A percentile compares a stretch with the other conserved stretches of the same genome.
phyloP scores from a whole-genome alignment of 225 moss, liverwort and hornwort species.

The Pleurozium schreberi region DNA sequence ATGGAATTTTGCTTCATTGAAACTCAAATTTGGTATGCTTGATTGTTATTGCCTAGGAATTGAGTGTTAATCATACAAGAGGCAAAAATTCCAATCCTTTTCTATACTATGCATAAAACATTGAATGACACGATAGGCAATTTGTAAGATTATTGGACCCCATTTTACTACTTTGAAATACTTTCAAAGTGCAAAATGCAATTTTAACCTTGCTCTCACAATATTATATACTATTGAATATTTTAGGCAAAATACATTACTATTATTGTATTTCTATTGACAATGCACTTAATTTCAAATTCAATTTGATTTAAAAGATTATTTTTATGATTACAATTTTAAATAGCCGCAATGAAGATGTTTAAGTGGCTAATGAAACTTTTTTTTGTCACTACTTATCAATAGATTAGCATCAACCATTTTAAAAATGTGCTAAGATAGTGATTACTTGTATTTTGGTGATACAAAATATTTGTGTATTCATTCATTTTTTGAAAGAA shows the following conservation, averaged over 20 bases:
- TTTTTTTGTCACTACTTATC: background rate
- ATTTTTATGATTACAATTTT: background rate
- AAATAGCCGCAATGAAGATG: background rate
- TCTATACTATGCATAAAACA: too few relatives aligned
- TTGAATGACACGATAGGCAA: too few relatives aligned
- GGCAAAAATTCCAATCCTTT: too few relatives aligned
- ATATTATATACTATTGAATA: background rate
- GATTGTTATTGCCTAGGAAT: too few relatives aligned
- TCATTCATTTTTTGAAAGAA: background rate
- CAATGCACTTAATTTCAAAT: background rate
- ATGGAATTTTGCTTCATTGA: too few relatives aligned
- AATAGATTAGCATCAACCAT: background rate
- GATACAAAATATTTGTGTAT: background rate
- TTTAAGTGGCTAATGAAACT: background rate
- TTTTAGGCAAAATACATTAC: background rate
- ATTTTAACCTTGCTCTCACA: background rate
- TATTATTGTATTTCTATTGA: background rate
- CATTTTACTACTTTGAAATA: background rate
- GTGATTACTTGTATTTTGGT: background rate
- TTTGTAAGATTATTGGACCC: too few relatives aligned
- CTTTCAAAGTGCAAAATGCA: background rate
- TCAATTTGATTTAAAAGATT: background rate
- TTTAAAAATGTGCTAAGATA: rapidly evolving
- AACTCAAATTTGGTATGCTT: too few relatives aligned
- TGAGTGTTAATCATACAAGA: too few relatives aligned